phyloP scores from a whole-genome alignment of 352 stramenopile species.

The Phytophthora cajani region DNA sequence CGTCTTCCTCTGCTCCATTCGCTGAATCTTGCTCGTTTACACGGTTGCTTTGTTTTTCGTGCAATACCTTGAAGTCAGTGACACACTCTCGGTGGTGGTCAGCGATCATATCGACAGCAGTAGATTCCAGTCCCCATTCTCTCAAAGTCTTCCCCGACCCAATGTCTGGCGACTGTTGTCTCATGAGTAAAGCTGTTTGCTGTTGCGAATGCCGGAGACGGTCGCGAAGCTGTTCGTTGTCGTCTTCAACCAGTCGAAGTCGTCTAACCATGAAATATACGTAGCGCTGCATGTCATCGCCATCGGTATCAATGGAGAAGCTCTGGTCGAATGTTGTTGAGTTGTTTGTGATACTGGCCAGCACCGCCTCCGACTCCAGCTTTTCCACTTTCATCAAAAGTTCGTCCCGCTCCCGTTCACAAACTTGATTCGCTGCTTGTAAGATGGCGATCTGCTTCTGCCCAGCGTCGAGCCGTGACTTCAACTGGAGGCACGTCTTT shows the following conservation, averaged over 20 bases:
- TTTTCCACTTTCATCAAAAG: slow-evolving; percentile 34
- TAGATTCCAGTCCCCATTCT: neutral
- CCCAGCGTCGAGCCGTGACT: slow-evolving; percentile 29
- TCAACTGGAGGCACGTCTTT: slow-evolving; percentile 28
- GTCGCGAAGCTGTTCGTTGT: slow-evolving; percentile 18
- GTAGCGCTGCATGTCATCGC: neutral
- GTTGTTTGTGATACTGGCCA: slow-evolving; percentile 8
- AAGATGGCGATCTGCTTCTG: slow-evolving; percentile 18
- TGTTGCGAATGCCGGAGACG: slow-evolving; percentile 21
- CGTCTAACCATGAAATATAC: slow-evolving; percentile 20
- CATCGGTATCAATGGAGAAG: neutral
- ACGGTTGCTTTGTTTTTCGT: neutral
- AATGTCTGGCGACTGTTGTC: slow-evolving; percentile 1
- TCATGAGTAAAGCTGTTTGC: slow-evolving; percentile 21
- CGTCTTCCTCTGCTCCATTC: neutral
- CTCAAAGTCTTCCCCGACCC: neutral
- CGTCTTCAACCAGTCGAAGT: slow-evolving; percentile 25
- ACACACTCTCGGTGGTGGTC: slow-evolving; percentile 32
- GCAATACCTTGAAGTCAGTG: slow-evolving; percentile 17
- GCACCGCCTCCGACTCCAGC: slow-evolving; percentile 26
- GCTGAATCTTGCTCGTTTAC: neutral
- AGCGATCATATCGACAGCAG: slow-evolving; percentile 14
- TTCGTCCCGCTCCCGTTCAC: slow-evolving; percentile 29
- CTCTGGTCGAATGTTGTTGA: neutral
- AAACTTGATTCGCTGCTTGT: slow-evolving; percentile 29